phyloP scores from a whole-genome alignment of 106 monocot genomes.

The Alisma plantagoaquatica region DNA sequence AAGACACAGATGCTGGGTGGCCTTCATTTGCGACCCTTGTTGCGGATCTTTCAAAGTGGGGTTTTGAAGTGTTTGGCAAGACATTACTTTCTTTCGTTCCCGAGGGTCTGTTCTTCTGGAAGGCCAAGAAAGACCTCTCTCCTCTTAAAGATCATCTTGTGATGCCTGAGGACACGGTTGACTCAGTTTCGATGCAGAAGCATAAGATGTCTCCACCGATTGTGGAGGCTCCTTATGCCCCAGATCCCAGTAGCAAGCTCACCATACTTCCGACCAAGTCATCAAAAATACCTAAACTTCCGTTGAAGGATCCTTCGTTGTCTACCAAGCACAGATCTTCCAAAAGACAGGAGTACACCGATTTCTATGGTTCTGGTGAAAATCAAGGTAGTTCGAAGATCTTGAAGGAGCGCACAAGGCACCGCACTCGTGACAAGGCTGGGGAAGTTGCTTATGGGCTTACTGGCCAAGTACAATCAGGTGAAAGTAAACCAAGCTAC shows the following conservation, averaged over 20 bases:
- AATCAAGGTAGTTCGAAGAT: slow-evolving; percentile 40
- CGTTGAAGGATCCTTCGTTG: slow-evolving; percentile 51
- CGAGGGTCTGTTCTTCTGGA: slow-evolving; percentile 13
- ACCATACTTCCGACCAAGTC: slow-evolving; percentile 39
- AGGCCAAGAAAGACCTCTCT: slow-evolving; percentile 43
- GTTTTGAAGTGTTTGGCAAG: slow-evolving; percentile 35
- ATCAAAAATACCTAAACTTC: slow-evolving; percentile 53
- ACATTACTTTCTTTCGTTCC: slow-evolving; percentile 49
- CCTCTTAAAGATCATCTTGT: slow-evolving; percentile 67
- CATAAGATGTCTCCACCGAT: slow-evolving; percentile 29
- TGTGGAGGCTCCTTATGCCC: slow-evolving; percentile 21
- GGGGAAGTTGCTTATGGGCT: slow-evolving; percentile 32
- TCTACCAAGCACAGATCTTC: slow-evolving; percentile 66
- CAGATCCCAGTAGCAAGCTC: slow-evolving; percentile 16
- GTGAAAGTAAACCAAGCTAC: slow-evolving; percentile 42
- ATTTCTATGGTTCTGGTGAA: slow-evolving; percentile 68
- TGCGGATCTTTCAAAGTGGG: slow-evolving; percentile 36
- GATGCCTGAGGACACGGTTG: slow-evolving; percentile 63
- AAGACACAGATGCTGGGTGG: slow-evolving; percentile 72
- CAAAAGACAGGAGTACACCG: slow-evolving; percentile 68
- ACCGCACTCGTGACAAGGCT: slow-evolving; percentile 60
- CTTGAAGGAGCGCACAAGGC: slow-evolving; percentile 57
- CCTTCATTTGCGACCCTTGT: slow-evolving; percentile 47
- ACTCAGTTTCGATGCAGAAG: slow-evolving; percentile 34
- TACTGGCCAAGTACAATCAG: no score